These are phyloP conservation scores for Talaromyces verruculosus DNA, from an alignment of 2,329 filamentous ascomycete species.

Conservation along the genomic window DNA sequence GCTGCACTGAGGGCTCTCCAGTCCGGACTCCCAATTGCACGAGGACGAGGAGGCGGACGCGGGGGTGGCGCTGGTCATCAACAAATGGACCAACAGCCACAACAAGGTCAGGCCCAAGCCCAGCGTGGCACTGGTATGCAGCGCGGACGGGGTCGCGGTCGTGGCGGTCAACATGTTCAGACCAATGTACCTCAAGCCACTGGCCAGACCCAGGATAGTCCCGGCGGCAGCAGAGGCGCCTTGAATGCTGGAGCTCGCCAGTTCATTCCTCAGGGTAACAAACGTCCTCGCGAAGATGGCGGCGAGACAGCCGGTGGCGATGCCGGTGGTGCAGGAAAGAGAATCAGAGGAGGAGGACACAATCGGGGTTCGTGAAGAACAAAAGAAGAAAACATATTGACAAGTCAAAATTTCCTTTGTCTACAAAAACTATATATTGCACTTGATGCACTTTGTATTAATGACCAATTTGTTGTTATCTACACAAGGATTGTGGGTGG, in stretches of 20 bases:
- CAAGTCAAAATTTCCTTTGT: conserved; percentile 23
- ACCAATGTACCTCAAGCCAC: conserved; percentile 30
- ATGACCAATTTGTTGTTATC: conserved; percentile 10
- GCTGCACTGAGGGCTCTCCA: conserved; percentile 46
- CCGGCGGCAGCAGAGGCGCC: conserved; percentile 37
- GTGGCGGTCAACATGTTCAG: conserved; percentile 33
- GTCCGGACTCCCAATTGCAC: conserved; percentile 48
- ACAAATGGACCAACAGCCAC: conserved; percentile 9
- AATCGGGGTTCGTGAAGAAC: conserved; percentile 30
- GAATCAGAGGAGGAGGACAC: conserved; percentile 48
- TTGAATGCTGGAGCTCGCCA: conserved; percentile 54
- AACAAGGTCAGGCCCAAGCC: conserved; percentile 12
- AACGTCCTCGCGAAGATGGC: conserved; percentile 56
- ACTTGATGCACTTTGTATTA: conserved; percentile 17
- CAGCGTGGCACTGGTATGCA: conserved; percentile 24
- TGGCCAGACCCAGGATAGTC: conserved; percentile 31
- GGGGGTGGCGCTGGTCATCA: conserved; percentile 8
- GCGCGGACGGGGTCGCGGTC: conserved; percentile 43
- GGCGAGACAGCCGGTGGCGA: conserved; percentile 33
- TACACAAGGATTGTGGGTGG: conserved; percentile 5
- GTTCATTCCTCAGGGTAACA: conserved; percentile 59
- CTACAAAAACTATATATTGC: conserved; percentile 14
- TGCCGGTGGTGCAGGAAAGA: conserved; percentile 39
- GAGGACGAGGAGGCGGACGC: conserved; percentile 41
- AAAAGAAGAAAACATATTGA: neutral